These are phyloP conservation scores for Backusella circina DNA, from an alignment of 192 early-diverging fungal genomes.

Conservation along the genomic window DNA sequence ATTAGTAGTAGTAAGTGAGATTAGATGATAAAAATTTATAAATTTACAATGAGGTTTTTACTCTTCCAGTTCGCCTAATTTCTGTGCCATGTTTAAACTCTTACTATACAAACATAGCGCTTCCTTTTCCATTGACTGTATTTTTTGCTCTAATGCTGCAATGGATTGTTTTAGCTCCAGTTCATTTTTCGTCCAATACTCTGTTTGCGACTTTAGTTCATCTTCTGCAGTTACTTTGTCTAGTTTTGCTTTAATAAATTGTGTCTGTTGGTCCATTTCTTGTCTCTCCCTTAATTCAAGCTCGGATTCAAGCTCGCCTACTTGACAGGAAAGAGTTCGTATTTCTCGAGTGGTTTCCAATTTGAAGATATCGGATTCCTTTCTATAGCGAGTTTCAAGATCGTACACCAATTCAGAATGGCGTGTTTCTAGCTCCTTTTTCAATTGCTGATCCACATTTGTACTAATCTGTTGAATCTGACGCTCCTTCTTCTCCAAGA, in stretches of 20 bases:
- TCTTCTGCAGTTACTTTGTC: not conserved
- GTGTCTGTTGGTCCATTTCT: not conserved
- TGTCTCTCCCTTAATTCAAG: not conserved
- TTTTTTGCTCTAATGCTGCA: not conserved
- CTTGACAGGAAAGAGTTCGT: not conserved
- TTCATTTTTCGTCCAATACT: not conserved
- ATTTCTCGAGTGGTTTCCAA: conserved; percentile 1
- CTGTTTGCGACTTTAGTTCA: not conserved
- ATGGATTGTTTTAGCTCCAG: not conserved
- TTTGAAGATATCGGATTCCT: not conserved
- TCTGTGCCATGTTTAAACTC: conserved; percentile 12
- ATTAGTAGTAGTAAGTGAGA: no score
- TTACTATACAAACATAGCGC: conserved; percentile 9
- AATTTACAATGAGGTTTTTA: not conserved
- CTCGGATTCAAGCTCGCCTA: conserved; percentile 7
- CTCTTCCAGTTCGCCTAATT: conserved; percentile 4
- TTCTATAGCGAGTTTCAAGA: not conserved
- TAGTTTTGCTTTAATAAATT: not conserved
- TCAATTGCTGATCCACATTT: not conserved
- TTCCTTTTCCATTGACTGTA: not conserved
- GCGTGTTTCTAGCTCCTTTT: not conserved
- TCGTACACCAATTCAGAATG: not conserved
- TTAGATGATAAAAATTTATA: not conserved
- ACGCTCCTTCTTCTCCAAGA: not conserved
- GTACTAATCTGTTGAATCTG: not conserved